Conservation (phyloP, 2,329 filamentous ascomycete species). For the Chalara sp. region DNA sequence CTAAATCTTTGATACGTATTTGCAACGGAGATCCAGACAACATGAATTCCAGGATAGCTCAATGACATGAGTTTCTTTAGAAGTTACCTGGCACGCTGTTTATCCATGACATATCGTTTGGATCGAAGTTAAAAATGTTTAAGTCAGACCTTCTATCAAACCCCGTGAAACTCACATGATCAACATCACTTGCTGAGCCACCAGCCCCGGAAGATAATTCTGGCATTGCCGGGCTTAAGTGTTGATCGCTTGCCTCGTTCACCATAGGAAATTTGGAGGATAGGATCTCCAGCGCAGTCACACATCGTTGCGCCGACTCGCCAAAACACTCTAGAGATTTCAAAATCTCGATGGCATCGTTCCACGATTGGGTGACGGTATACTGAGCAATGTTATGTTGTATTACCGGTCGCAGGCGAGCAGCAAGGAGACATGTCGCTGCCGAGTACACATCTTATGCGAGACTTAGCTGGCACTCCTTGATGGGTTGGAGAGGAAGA, state of each 20-base stretch:
- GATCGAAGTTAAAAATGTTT: not conserved
- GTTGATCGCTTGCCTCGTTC: not conserved
- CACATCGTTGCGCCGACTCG: not conserved
- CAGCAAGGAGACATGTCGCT: not conserved
- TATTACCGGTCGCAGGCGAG: not conserved
- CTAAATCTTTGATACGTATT: no score
- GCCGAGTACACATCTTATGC: not conserved
- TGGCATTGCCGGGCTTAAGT: not conserved
- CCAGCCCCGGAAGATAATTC: not conserved
- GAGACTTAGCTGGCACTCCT: no score
- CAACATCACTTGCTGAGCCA: not conserved
- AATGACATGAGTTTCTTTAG: no score
- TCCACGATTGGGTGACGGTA: not conserved
- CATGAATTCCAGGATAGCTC: no score
- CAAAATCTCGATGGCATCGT: not conserved
- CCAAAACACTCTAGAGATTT: not conserved
- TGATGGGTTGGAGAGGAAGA: no score
- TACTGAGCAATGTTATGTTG: not conserved
- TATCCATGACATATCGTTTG: not conserved
- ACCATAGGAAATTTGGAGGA: not conserved
- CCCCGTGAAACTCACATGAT: not conserved
- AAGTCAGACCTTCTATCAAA: not conserved
- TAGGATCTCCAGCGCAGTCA: not conserved
- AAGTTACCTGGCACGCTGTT: not conserved
- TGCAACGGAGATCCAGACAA: no score